These are phyloP conservation scores for Venturia pyrina DNA, from an alignment of 2,329 filamentous ascomycete species.

Conservation along the genomic window DNA sequence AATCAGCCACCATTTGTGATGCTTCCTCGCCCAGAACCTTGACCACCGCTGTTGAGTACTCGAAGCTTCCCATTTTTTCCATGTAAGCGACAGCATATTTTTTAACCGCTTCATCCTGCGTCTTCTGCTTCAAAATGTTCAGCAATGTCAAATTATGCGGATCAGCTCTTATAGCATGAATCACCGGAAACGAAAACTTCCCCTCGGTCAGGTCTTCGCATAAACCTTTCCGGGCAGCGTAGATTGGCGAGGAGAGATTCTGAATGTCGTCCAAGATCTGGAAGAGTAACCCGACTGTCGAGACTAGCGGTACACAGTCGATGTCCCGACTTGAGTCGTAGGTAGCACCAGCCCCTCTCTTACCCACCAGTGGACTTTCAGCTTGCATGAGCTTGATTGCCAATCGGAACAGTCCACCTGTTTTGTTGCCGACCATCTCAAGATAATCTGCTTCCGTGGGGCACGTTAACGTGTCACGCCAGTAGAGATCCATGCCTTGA, in stretches of 20 bases:
- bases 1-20: slow-evolving; percentile 31
- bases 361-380: slow-evolving; percentile 41
- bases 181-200: slow-evolving; percentile 93
- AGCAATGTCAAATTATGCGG: slow-evolving; percentile 68
- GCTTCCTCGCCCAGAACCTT: slow-evolving; percentile 34
- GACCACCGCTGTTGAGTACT: slow-evolving; percentile 61
- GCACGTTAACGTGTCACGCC: slow-evolving; percentile 75
- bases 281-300: slow-evolving; percentile 75
- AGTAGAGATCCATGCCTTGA: slow-evolving; percentile 86
- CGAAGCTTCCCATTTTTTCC: slow-evolving; percentile 81
- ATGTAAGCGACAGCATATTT: slow-evolving; percentile 84
- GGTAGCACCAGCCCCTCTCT: slow-evolving; percentile 1
- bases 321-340: not conserved
- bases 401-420: slow-evolving; percentile 73
- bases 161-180: slow-evolving; percentile 78
- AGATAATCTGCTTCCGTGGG: slow-evolving; percentile 82
- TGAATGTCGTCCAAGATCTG: slow-evolving; percentile 92
- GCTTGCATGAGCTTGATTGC: slow-evolving; percentile 84
- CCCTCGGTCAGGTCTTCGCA: slow-evolving; percentile 95
- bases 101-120: slow-evolving; percentile 78
- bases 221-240: slow-evolving; percentile 82
- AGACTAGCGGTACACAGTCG: slow-evolving; percentile 76
- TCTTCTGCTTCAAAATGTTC: slow-evolving; percentile 88
- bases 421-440: slow-evolving; percentile 92
- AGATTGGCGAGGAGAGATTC: slow-evolving; percentile 57